Base-by-base conservation (phyloP, 352 stramenopile genomes). In the Phytophthora crassamura region DNA sequence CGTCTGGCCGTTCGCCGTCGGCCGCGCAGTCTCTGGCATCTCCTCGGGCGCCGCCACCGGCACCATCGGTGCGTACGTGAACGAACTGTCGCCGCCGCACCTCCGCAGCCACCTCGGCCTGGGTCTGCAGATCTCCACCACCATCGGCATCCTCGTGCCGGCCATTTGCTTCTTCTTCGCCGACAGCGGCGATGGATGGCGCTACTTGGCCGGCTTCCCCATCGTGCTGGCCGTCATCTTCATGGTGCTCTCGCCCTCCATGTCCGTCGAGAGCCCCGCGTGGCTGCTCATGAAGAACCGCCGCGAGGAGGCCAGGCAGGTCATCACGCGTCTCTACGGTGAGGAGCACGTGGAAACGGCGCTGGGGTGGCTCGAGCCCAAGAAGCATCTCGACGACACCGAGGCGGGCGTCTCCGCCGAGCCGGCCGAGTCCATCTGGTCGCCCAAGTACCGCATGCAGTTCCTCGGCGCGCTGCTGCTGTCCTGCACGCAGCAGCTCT, bases 171-270 rank as follows among this genome's bases (percentile, higher is more conserved):
- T 51, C 45, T 51, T 51, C 45, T 51, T 51, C 45, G 45, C 45
- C 11, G 45, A 51, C 28, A 39, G 72, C 35, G 55, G 59, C 40
- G 54, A 50, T 39, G 75, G 69, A 42, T 86, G 74, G 74, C 74
- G 77, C 12, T 74, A 78, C 62, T 62, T 79, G 53, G 77, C 71
- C 3, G 77, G 59, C 11, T 78, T 86, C 49, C 77, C 75, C 11
- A 73, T 79, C 39, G 59, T 82, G 30, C 52, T 86, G 7, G 77
- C 58, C 6, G 61, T 25, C 0, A 22, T 78, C 25, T 80, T 78
- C 52, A 54, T 83, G 38, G 20, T 68, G 7, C 48, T 77, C 4
- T 63, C 74, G 48, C 69, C 61, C 3, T 66, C 69, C 10, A 69
- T 77, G 32, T 77, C 78, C 42, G 72, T 72, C 14, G 70, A 80